Conservation (phyloP, 75 land plant species). For the Pinus taeda region DNA sequence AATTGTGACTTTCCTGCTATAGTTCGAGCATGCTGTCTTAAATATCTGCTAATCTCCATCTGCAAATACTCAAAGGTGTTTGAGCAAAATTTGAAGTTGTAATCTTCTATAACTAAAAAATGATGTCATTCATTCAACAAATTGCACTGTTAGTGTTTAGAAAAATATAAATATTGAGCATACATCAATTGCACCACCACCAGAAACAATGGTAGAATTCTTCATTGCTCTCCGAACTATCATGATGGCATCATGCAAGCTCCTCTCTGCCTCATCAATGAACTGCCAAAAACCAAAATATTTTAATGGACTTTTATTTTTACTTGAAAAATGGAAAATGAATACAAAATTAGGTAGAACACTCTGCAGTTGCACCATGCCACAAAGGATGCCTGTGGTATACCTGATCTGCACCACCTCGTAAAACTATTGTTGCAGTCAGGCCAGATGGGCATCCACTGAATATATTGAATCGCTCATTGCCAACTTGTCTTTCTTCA, state of each 20-base stretch:
- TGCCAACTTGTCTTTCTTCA: constrained; percentile 98
- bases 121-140: neutral
- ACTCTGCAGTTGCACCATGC: neutral
- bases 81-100: neutral
- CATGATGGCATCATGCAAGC: constrained; percentile 99
- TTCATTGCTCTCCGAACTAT: constrained; percentile 97
- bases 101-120: neutral
- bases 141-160: neutral
- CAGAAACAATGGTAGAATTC: constrained; percentile 95
- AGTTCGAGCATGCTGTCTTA: constrained; percentile 92
- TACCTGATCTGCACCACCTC: constrained; percentile 99
- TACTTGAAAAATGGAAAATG: neutral
- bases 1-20: constrained; percentile 96
- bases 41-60: constrained; percentile 92
- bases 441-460: constrained; percentile 94
- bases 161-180: constrained; percentile 1
- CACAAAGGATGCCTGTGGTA: neutral
- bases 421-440: constrained; percentile 97
- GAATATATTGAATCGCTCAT: constrained; percentile 96
- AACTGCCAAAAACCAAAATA: constrained; percentile 47
- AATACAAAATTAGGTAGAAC: neutral
- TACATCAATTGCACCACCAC: constrained; percentile 99
- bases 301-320: neutral
- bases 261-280: constrained; percentile 98
- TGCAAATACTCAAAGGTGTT: constrained; percentile 20